phyloP scores from a whole-genome alignment of 75 land plant genomes.

The Pinus tabuliformis region DNA sequence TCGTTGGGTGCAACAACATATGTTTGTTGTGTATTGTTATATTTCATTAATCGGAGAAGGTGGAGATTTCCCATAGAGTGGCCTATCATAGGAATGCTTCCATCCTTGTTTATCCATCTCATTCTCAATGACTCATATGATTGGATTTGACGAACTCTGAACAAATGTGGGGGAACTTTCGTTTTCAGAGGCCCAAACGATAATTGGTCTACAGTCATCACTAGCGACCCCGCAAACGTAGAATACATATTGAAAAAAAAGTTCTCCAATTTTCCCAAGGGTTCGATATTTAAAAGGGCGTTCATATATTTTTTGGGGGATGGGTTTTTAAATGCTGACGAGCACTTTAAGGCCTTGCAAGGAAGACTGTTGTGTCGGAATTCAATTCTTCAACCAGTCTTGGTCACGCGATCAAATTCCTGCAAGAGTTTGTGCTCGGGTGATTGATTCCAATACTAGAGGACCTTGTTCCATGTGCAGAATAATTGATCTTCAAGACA shows the following conservation, averaged over 20 bases:
- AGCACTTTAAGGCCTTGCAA: too few relatives aligned
- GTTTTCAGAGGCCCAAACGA: conserved; percentile 2
- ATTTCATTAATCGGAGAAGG: not conserved
- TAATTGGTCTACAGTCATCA: not conserved
- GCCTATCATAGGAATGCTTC: conserved; percentile 18
- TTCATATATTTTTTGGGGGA: conserved; percentile 13
- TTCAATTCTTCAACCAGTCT: too few relatives aligned
- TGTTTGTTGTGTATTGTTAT: not conserved
- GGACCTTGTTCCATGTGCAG: too few relatives aligned
- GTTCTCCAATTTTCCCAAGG: conserved; percentile 24
- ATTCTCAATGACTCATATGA: not conserved
- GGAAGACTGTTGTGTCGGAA: too few relatives aligned
- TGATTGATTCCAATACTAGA: too few relatives aligned
- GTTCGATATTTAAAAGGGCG: not conserved
- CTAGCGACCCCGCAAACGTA: conserved; percentile 13
- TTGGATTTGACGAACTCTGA: conserved; percentile 2
- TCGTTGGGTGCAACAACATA: not conserved
- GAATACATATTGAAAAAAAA: conserved; percentile 13
- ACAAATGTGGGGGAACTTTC: not conserved
- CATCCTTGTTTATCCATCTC: conserved; percentile 6
- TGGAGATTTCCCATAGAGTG: not conserved
- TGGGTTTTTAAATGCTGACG: conserved; percentile 19
- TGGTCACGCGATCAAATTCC: too few relatives aligned
- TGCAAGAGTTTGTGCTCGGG: too few relatives aligned
- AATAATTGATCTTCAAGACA: too few relatives aligned